These are phyloP conservation scores for Tephrocybe rancida DNA, from an alignment of 768 basidiomycete species.

Conservation along the genomic window DNA sequence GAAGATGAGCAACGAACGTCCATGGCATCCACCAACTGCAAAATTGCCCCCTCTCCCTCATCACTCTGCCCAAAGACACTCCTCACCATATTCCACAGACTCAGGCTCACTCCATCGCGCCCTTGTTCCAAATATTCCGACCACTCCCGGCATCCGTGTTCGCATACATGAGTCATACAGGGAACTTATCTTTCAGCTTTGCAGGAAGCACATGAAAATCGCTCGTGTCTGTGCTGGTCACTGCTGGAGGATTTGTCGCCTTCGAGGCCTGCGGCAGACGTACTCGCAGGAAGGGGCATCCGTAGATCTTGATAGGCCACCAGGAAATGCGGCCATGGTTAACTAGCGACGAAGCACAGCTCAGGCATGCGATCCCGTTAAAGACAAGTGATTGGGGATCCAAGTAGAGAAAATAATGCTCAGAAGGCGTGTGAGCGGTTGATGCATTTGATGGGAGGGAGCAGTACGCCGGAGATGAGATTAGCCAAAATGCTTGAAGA, in stretches of 20 bases:
- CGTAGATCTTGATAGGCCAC: slow-evolving; percentile 79
- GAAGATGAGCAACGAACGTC: no score
- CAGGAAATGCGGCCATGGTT: slow-evolving; percentile 75
- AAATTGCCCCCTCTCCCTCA: slow-evolving; percentile 63
- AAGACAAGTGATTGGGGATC: slow-evolving; percentile 83
- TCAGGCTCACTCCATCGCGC: slow-evolving; percentile 71
- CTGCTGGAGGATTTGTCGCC: slow-evolving; percentile 72
- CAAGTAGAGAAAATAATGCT: slow-evolving; percentile 86
- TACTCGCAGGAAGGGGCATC: slow-evolving; percentile 85
- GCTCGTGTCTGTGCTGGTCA: slow-evolving; percentile 68
- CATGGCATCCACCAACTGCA: slow-evolving; percentile 59
- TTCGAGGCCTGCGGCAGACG: slow-evolving; percentile 57
- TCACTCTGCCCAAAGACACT: slow-evolving; percentile 59
- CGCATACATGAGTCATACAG: slow-evolving; percentile 60
- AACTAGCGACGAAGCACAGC: slow-evolving; percentile 56
- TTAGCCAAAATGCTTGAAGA: slow-evolving; percentile 84
- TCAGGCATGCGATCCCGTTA: slow-evolving; percentile 78
- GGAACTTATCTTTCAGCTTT: slow-evolving; percentile 74
- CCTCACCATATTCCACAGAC: slow-evolving; percentile 75
- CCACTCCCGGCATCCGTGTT: slow-evolving; percentile 61
- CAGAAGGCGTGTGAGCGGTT: slow-evolving; percentile 66
- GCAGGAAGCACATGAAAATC: slow-evolving; percentile 71
- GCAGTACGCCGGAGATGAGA: slow-evolving; percentile 77
- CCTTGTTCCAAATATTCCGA: slow-evolving; percentile 75
- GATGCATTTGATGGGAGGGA: slow-evolving; percentile 74